A percentile compares a stretch with the other conserved stretches of the same genome.
These are phyloP conservation scores for Chlamydomonas urium DNA, from an alignment of 139 green algal species.

Conservation along the genomic window DNA sequence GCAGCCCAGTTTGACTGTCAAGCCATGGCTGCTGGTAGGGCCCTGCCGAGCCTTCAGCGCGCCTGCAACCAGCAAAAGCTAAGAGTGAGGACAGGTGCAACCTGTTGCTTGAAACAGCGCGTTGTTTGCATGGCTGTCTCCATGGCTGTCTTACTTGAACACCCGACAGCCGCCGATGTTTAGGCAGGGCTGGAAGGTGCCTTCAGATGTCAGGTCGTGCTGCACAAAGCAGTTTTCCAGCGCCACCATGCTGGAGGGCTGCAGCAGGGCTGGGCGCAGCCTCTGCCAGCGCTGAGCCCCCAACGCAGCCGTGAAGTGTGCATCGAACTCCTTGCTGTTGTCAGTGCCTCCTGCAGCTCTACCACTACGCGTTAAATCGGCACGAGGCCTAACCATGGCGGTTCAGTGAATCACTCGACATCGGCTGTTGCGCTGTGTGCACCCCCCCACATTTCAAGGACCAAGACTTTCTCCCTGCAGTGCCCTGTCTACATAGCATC, in stretches of 20 bases:
- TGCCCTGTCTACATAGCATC: no score
- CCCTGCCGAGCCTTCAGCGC: background rate
- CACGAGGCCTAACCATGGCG: no score
- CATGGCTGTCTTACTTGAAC: no score
- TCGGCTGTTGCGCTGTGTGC: no score
- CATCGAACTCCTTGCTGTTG: slow-evolving; percentile 18
- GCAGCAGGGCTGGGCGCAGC: slow-evolving; percentile 23
- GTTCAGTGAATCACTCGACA: no score
- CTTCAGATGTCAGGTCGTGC: background rate
- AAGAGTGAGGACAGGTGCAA: no score
- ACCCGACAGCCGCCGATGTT: background rate
- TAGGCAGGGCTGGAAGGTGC: background rate
- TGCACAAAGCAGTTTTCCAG: slow-evolving; percentile 22
- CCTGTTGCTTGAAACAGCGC: no score
- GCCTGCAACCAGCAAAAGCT: no score
- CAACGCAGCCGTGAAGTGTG: slow-evolving; percentile 14
- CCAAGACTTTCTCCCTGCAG: no score
- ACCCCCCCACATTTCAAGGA: no score
- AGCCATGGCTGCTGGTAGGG: slow-evolving; percentile 16
- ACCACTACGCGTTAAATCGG: background rate
- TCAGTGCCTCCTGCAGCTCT: no score
- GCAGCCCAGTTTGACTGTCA: background rate
- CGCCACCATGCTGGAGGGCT: slow-evolving; percentile 25
- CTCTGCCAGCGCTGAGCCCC: slow-evolving; percentile 13
- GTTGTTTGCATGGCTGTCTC: no score